Percentiles rank a stretch among this genome's conserved stretches.
Conservation (phyloP, 2,329 filamentous ascomycete genomes). For the Tricladium varicosporioides region DNA sequence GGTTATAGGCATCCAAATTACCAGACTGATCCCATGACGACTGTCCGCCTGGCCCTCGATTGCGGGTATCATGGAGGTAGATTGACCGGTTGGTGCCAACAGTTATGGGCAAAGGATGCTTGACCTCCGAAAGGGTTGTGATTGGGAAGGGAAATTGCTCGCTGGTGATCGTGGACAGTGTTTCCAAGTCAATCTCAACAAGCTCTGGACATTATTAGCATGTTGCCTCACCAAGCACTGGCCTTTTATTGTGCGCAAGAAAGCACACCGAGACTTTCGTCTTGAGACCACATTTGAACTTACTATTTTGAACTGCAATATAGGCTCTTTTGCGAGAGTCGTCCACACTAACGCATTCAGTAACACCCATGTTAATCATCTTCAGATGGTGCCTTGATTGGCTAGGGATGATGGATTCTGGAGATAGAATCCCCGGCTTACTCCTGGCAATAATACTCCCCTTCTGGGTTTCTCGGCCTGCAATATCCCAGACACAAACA, state of each 20-base stretch:
- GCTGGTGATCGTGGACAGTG: constrained; percentile 65
- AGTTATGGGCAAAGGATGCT: constrained; percentile 68
- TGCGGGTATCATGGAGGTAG: constrained; percentile 77
- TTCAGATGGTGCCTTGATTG: constrained; percentile 51
- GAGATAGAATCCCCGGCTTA: constrained; percentile 63
- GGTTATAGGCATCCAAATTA: constrained; percentile 26
- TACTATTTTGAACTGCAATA: constrained; percentile 73
- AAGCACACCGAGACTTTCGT: background rate
- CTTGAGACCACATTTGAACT: background rate
- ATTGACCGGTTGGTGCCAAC: constrained; percentile 80
- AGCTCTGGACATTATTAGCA: constrained; percentile 46
- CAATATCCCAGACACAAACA: constrained; percentile 82
- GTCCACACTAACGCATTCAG: constrained; percentile 82
- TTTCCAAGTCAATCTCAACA: constrained; percentile 78
- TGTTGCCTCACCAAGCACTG: too few relatives aligned
- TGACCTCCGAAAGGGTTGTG: constrained; percentile 72
- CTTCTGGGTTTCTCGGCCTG: constrained; percentile 49
- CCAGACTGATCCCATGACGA: constrained; percentile 11
- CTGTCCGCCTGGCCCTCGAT: constrained; percentile 28
- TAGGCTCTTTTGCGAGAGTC: constrained; percentile 66
- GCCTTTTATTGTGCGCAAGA: too few relatives aligned
- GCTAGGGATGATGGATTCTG: constrained; percentile 44
- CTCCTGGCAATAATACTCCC: constrained; percentile 68
- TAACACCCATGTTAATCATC: constrained; percentile 69
- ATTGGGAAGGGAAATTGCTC: constrained; percentile 79